These are phyloP conservation scores for Lepidium africanum DNA, from an alignment of 345 rosid species.

Conservation along the genomic window DNA sequence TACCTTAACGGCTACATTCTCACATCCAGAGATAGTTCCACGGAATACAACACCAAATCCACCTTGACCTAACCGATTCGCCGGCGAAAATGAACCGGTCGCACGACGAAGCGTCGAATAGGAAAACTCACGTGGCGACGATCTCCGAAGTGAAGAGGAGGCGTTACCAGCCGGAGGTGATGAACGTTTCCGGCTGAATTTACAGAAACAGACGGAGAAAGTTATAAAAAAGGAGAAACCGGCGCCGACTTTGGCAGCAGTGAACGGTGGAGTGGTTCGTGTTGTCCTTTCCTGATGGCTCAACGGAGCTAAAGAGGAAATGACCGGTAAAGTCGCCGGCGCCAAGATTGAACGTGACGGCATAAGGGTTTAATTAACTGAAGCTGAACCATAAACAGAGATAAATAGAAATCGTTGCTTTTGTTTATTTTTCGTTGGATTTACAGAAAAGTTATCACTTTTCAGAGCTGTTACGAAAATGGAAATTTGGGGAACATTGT, in stretches of 20 bases:
- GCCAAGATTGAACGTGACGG: conserved; percentile 42
- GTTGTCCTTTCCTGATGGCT: conserved; percentile 6
- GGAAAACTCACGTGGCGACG: conserved; percentile 52
- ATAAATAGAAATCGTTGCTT: neutral
- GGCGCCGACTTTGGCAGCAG: conserved; percentile 26
- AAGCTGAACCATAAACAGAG: conserved; percentile 11
- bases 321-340: neutral
- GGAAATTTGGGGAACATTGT: neutral
- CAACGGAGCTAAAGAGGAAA: conserved; percentile 1
- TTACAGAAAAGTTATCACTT: neutral
- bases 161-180: neutral
- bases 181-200: conserved; percentile 42
- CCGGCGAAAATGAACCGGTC: conserved; percentile 49
- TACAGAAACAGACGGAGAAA: conserved; percentile 49
- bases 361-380: conserved; percentile 19
- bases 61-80: conserved; percentile 58
- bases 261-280: conserved; percentile 17
- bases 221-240: conserved; percentile 43
- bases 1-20: conserved; percentile 69
- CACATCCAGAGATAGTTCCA: conserved; percentile 34
- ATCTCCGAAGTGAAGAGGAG: conserved; percentile 29
- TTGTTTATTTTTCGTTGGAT: neutral
- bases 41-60: conserved; percentile 81
- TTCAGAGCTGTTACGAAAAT: conserved; percentile 4
- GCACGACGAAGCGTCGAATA: conserved; percentile 64